Evolutionary conservation across 805 yeast genomes (phyloP), one percentile per base, ranked within the genome.

Genomic region (Starmerella vaccinii): DNA sequence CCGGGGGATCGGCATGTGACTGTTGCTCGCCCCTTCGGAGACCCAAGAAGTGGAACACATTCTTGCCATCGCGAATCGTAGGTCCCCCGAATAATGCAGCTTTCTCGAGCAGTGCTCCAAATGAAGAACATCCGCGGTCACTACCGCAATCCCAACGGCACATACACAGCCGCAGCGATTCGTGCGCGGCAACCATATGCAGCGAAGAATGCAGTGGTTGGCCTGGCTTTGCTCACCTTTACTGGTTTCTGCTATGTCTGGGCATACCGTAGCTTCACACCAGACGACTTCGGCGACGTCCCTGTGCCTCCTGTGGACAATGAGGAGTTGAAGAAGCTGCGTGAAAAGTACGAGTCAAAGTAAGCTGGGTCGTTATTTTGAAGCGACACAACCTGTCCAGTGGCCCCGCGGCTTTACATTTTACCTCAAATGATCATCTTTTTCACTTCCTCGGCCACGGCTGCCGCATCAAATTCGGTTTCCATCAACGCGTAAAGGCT

Each of bases 221-320:
- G 89, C 46, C 71, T 71, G 16, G 67, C 76, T 0, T 70, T 86
- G 19, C 68, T 80, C 4, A 75, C 82, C n/a, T 68, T 86, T 47
- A 81, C 92, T 5, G 71, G 76, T 10, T 80, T 84, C 40, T 82
- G 87, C 24, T 89, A 63, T 52, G 53, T 49, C 45, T 65, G 64
- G 64, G 59, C 66, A 22, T 61, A 55, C 60, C 54, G 56, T 40
- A 56, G 64, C 41, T 61, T 65, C 52, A 73, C 61, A 40, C 66
- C 59, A 71, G 96, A 88, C 63, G 95, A 90, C 57, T 87, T 90
- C 65, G 78, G 75, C 42, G 96, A 89, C 64, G 86, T 90, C 59
- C 97, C 97, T 37, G 80, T 90, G 58, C 98, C 98, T 44, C 97
- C 97, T 18, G 74, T 90, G 52, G 75, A 82, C 35, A 92, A 84